A percentile compares a stretch with the other conserved stretches of the same genome.
These are phyloP conservation scores for Gymnopilus junonius DNA, from an alignment of 768 basidiomycete genomes.

Conservation along the genomic window DNA sequence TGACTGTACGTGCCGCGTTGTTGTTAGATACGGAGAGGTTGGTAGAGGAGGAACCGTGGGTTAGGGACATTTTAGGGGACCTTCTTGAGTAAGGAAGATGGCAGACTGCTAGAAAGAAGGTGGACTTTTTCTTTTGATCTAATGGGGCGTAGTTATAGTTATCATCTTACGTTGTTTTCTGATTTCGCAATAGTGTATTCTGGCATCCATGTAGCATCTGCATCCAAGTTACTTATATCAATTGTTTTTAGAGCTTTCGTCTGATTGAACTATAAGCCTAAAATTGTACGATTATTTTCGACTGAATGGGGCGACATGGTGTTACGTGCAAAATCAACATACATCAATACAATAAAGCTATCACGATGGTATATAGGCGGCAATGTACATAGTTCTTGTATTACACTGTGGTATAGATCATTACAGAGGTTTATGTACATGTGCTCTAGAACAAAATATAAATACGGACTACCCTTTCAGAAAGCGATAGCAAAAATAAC, in stretches of 20 bases:
- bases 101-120: not conserved
- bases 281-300: no score
- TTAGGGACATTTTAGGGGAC: constrained; percentile 15
- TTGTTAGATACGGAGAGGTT: constrained; percentile 20
- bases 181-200: not conserved
- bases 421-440: not conserved
- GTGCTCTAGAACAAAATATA: not conserved
- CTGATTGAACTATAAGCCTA: no score
- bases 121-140: not conserved
- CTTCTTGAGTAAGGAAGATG: not conserved
- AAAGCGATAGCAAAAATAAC: constrained; percentile 4
- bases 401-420: not conserved
- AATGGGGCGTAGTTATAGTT: not conserved
- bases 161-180: not conserved
- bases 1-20: constrained; percentile 25
- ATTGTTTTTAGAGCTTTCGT: not conserved
- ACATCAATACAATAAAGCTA: not conserved
- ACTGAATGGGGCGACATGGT: no score
- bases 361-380: not conserved
- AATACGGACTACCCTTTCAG: not conserved
- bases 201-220: not conserved
- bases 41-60: constrained; percentile 18
- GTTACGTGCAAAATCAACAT: not conserved
- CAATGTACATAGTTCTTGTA: not conserved
- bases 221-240: not conserved